Percentiles rank a stretch among this genome's conserved stretches.
Evolutionary conservation across 2,329 filamentous ascomycete genomes (phyloP).

Genomic region (Penicillium olsonii): DNA sequence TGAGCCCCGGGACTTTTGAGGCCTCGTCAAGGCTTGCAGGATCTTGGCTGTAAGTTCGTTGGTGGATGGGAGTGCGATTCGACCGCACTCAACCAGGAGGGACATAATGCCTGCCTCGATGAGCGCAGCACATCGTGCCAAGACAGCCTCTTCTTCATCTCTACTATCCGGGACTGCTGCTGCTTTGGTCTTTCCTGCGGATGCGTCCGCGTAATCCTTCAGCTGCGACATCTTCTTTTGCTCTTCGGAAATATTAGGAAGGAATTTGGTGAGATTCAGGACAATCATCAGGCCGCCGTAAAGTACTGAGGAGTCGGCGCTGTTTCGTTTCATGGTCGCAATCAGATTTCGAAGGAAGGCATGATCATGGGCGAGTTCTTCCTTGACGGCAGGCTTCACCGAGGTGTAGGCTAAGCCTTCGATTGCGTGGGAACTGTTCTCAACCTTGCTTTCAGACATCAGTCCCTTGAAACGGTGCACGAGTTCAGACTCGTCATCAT

Average conservation of each 20-base stretch:
- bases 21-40: slow-evolving; percentile 73
- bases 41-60: slow-evolving; percentile 72
- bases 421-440: slow-evolving; percentile 72
- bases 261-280: slow-evolving; percentile 79
- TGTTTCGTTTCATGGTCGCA: slow-evolving; percentile 45
- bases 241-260: slow-evolving; percentile 78
- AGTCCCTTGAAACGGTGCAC: slow-evolving; percentile 56
- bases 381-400: slow-evolving; percentile 80
- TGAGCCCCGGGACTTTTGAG: slow-evolving; percentile 70
- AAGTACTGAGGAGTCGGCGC: slow-evolving; percentile 68
- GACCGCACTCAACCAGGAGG: slow-evolving; percentile 73
- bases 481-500: slow-evolving; percentile 53
- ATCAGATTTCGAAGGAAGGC: slow-evolving; percentile 71
- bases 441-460: slow-evolving; percentile 43
- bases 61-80: slow-evolving; percentile 68
- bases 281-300: slow-evolving; percentile 88
- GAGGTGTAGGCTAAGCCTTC: slow-evolving; percentile 93
- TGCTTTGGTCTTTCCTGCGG: slow-evolving; percentile 64
- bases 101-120: slow-evolving; percentile 78
- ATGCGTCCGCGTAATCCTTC: slow-evolving; percentile 89
- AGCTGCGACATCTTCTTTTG: slow-evolving; percentile 89
- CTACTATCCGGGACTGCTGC: slow-evolving; percentile 62
- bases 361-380: slow-evolving; percentile 70
- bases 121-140: slow-evolving; percentile 72
- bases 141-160: slow-evolving; percentile 74